phyloP scores from a whole-genome alignment of 768 basidiomycete genomes.

The Pilatotrama ljubarskyi region DNA sequence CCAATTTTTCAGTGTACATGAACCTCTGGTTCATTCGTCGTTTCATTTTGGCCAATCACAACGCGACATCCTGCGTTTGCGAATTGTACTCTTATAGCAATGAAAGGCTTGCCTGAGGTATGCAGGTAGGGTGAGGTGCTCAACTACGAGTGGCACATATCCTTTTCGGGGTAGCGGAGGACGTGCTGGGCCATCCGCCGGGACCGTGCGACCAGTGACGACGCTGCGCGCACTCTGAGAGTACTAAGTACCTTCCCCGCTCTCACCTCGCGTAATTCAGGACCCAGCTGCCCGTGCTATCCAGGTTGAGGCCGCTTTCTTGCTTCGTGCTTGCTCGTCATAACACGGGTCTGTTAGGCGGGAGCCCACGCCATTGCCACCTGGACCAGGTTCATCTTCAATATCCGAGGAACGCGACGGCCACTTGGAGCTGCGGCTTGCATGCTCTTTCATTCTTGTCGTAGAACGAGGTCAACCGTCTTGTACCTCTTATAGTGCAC shows the following conservation, averaged over 20 bases:
- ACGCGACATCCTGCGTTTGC: neutral
- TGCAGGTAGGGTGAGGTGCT: no score
- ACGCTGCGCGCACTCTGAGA: neutral
- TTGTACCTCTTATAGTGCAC: conserved; percentile 4
- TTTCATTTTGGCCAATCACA: neutral
- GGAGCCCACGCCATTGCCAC: neutral
- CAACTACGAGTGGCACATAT: neutral
- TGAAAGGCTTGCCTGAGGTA: no score
- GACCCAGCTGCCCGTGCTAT: no score
- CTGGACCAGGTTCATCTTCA: neutral
- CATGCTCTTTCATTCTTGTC: conserved; percentile 10
- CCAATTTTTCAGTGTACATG: conserved; percentile 3
- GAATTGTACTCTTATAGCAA: no score
- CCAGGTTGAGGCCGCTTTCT: neutral
- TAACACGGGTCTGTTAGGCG: neutral
- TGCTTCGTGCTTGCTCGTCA: neutral
- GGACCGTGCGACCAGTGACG: no score
- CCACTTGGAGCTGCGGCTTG: neutral
- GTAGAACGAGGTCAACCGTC: conserved; percentile 3
- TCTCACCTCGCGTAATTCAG: neutral
- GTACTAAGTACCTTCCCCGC: neutral
- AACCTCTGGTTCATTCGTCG: conserved; percentile 11
- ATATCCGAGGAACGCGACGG: neutral
- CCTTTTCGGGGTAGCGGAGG: neutral
- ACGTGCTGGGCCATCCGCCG: neutral